A percentile compares a stretch with the other conserved stretches of the same genome.
Evolutionary conservation across 352 stramenopile genomes (phyloP).

Genomic region (Phytophthora pisi): DNA sequence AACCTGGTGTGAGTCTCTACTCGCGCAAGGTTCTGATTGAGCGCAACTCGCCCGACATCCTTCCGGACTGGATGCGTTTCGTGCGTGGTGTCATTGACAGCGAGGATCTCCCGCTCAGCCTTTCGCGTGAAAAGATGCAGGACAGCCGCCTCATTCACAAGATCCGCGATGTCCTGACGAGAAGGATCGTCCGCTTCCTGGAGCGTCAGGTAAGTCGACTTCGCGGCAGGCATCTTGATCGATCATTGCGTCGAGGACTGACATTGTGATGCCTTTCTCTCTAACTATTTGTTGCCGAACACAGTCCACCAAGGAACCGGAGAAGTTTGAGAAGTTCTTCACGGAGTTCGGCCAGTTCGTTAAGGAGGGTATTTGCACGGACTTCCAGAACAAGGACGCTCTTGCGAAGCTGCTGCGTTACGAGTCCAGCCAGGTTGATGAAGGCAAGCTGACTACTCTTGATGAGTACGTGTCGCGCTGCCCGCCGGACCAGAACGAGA

Average conservation of each 20-base stretch:
- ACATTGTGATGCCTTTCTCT: not conserved
- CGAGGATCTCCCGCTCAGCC: conserved; percentile 98
- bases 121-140: conserved; percentile 99
- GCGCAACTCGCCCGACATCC: conserved; percentile 95
- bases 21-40: conserved; percentile 99
- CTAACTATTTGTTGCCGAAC: not conserved
- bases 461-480: conserved; percentile 99
- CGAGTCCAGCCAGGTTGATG: conserved; percentile 95
- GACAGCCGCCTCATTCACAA: conserved; percentile 97
- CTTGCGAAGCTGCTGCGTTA: conserved; percentile 98
- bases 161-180: conserved; percentile 96
- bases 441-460: conserved; percentile 93
- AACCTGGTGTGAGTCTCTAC: conserved; percentile 98
- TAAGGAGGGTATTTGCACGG: conserved; percentile 98
- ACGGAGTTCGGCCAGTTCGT: conserved; percentile 98
- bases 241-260: not conserved
- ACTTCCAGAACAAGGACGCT: conserved; percentile 89
- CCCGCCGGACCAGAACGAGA: conserved; percentile 96
- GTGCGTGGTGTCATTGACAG: conserved; percentile 94
- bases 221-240: not conserved
- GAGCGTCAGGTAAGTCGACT: conserved; percentile 64
- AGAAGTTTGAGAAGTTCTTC: conserved; percentile 98
- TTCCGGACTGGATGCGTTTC: conserved; percentile 98
- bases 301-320: conserved; percentile 92
- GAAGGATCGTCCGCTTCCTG: conserved; percentile 90